Conservation (phyloP, 768 basidiomycete genomes). For the Nevesoporus exiguus region DNA sequence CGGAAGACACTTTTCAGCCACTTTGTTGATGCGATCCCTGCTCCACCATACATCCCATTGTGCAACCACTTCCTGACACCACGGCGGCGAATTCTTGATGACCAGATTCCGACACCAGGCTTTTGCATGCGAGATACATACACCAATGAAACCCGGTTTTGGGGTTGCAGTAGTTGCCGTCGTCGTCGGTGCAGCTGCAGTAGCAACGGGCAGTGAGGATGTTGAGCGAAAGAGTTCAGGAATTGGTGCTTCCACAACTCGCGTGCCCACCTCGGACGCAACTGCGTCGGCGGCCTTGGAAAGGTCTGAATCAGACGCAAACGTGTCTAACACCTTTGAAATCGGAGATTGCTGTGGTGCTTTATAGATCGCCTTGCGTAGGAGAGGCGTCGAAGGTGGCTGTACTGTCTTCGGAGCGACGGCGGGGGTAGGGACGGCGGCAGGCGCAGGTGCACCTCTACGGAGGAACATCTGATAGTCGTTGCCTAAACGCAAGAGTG, state of each 20-base stretch:
- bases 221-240: constrained; percentile 51
- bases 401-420: constrained; percentile 27
- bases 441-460: constrained; percentile 42
- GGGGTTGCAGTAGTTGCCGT: neutral
- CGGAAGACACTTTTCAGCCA: constrained; percentile 54
- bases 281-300: constrained; percentile 49
- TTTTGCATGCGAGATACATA: constrained; percentile 1
- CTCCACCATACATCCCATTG: constrained; percentile 52
- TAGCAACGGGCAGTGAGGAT: constrained; percentile 16
- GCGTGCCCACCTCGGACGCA: constrained; percentile 30
- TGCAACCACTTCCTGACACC: constrained; percentile 23
- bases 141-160: neutral
- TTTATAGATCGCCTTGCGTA: constrained; percentile 40
- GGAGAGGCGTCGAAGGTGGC: constrained; percentile 36
- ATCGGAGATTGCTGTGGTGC: constrained; percentile 46
- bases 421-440: constrained; percentile 19
- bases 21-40: constrained; percentile 48
- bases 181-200: constrained; percentile 9
- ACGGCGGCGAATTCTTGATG: constrained; percentile 31
- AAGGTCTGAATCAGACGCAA: constrained; percentile 59
- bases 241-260: constrained; percentile 32
- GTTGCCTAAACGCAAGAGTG: constrained; percentile 56
- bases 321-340: constrained; percentile 48
- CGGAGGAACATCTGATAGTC: constrained; percentile 68
- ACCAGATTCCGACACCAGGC: constrained; percentile 2